These are phyloP conservation scores for Boletus smithii DNA, from an alignment of 1,284 basidiomycete species.

Conservation along the genomic window DNA sequence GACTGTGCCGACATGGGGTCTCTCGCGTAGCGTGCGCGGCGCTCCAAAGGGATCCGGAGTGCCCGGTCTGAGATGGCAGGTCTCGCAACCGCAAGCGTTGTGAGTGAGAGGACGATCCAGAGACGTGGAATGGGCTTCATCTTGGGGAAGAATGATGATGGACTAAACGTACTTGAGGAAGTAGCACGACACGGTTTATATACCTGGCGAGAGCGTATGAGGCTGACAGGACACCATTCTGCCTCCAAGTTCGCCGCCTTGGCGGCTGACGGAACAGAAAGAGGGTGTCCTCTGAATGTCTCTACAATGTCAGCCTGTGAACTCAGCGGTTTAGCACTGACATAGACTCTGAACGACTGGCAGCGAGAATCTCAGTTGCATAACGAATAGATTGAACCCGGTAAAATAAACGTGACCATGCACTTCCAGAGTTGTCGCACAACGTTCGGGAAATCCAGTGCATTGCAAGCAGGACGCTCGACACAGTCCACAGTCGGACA, in stretches of 20 bases:
- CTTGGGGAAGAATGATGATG: not conserved
- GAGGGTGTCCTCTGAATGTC: not conserved
- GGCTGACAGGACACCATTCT: slow-evolving; percentile 21
- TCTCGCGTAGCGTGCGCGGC: slow-evolving; percentile 1
- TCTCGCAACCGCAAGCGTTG: slow-evolving; percentile 3
- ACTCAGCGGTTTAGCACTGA: too few relatives aligned
- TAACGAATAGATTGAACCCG: too few relatives aligned
- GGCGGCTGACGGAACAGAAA: slow-evolving; percentile 10
- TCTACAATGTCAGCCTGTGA: not conserved
- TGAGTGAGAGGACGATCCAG: slow-evolving; percentile 3
- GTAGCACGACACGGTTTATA: slow-evolving; percentile 6
- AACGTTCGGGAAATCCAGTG: too few relatives aligned
- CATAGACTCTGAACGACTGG: too few relatives aligned
- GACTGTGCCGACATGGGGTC: not conserved
- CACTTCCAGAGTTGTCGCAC: too few relatives aligned
- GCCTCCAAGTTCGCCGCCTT: not conserved
- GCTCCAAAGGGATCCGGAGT: slow-evolving; percentile 14
- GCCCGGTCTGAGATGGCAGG: slow-evolving; percentile 10
- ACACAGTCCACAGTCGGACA: too few relatives aligned
- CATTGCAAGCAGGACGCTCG: too few relatives aligned
- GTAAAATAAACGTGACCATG: too few relatives aligned
- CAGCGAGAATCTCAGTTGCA: too few relatives aligned
- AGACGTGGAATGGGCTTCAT: slow-evolving; percentile 10
- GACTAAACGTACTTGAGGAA: not conserved
- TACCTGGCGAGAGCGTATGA: slow-evolving; percentile 6